Percentiles rank a stretch among this genome's conserved stretches.
Evolutionary conservation across 139 green algal species (phyloP).

Genomic region (Pseudopediastrum boryanum): DNA sequence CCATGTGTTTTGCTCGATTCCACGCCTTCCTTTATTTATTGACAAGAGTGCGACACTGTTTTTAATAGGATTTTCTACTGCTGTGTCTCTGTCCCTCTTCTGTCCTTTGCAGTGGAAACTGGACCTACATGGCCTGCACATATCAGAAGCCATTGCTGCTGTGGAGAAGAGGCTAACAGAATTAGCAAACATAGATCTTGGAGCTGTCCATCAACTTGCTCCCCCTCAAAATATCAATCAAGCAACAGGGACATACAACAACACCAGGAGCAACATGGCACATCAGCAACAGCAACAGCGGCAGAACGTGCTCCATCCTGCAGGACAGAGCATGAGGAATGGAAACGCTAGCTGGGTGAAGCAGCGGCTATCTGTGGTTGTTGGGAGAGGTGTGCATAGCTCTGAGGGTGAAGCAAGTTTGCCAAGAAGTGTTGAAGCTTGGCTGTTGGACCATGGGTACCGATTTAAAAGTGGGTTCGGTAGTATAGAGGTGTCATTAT

Average conservation of each 20-base stretch:
- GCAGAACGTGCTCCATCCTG: not conserved
- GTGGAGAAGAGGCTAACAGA: slow-evolving; percentile 13
- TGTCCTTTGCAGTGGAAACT: slow-evolving; percentile 9
- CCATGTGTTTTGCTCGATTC: not conserved
- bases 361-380: slow-evolving; percentile 20
- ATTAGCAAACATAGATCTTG: not conserved
- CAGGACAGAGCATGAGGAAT: not conserved
- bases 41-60: not conserved
- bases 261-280: slow-evolving; percentile 3
- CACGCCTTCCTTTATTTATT: not conserved
- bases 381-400: slow-evolving; percentile 21
- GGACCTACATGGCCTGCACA: slow-evolving; percentile 30
- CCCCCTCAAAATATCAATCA: too few relatives aligned
- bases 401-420: slow-evolving; percentile 10
- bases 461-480: too few relatives aligned
- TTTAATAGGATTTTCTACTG: not conserved
- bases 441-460: too few relatives aligned
- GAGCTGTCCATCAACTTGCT: too few relatives aligned
- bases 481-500: too few relatives aligned
- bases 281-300: not conserved
- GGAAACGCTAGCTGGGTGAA: not conserved
- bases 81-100: not conserved
- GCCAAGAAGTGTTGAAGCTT: slow-evolving; percentile 9
- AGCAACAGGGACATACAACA: not conserved
- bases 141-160: slow-evolving; percentile 1